These are phyloP conservation scores for Trichoderma breve DNA, from an alignment of 2,329 filamentous ascomycete species.

Conservation along the genomic window DNA sequence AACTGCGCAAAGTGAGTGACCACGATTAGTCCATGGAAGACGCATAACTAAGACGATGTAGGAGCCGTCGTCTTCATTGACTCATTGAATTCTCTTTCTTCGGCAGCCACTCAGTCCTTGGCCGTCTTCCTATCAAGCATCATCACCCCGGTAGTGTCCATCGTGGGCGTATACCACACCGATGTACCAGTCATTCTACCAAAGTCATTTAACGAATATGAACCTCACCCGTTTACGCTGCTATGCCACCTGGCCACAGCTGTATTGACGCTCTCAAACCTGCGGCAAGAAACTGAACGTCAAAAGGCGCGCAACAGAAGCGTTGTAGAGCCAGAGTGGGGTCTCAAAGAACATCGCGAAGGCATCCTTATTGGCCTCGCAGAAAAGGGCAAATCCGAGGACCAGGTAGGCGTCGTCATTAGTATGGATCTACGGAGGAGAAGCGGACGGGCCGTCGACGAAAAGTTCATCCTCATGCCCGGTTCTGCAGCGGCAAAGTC, in stretches of 20 bases:
- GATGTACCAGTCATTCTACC: constrained; percentile 65
- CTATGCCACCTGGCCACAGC: constrained; percentile 87
- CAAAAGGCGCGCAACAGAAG: constrained; percentile 77
- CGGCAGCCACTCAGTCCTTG: constrained; percentile 54
- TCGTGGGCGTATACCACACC: constrained; percentile 78
- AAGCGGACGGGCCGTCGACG: constrained; percentile 73
- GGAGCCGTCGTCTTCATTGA: constrained; percentile 77
- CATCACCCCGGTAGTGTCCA: constrained; percentile 64
- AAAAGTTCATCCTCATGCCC: constrained; percentile 57
- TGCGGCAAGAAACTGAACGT: constrained; percentile 70
- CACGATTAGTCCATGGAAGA: neutral
- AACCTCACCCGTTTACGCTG: constrained; percentile 67
- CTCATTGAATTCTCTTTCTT: constrained; percentile 66
- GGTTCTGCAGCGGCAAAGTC: constrained; percentile 17
- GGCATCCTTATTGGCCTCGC: constrained; percentile 71
- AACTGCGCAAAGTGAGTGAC: constrained; percentile 43
- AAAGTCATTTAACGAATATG: constrained; percentile 50
- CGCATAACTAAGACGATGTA: constrained; percentile 34
- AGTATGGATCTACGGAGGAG: constrained; percentile 84
- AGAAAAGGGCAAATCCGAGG: constrained; percentile 43
- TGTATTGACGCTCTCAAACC: constrained; percentile 69
- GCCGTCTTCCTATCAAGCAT: constrained; percentile 68
- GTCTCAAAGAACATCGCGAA: constrained; percentile 72
- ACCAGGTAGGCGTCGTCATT: constrained; percentile 60
- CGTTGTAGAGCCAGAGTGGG: constrained; percentile 72